Evolutionary conservation across 129 eudicot genomes (phyloP).

Genomic region (Saposhnikovia divaricata): DNA sequence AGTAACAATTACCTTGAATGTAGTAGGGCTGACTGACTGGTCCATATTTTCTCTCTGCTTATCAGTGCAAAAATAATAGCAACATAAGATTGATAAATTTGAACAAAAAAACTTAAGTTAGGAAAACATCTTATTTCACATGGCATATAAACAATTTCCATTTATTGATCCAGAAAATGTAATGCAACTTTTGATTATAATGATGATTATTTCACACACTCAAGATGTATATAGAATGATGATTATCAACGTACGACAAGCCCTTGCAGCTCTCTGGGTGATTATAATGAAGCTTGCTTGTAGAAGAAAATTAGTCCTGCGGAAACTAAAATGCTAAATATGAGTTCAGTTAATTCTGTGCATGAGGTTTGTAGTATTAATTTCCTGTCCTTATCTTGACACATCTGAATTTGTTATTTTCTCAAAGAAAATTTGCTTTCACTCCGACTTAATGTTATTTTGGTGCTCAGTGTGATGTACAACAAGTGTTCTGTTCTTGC

Average conservation of each 20-base stretch:
- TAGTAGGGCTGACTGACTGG: conserved; percentile 37
- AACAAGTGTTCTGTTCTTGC: neutral
- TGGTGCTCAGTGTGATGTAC: neutral
- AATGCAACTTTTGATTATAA: neutral
- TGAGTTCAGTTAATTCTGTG: neutral
- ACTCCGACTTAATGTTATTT: neutral
- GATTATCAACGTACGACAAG: neutral
- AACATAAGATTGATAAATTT: neutral
- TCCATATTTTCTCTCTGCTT: conserved; percentile 47
- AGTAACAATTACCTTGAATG: conserved; percentile 40
- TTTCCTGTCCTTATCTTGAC: neutral
- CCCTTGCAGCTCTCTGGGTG: neutral
- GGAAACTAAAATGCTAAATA: neutral
- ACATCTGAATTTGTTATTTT: neutral
- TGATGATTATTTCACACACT: too few relatives aligned
- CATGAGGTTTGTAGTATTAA: neutral
- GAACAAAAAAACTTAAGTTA: neutral
- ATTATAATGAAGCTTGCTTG: neutral
- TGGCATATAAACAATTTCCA: neutral
- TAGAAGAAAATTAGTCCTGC: neutral
- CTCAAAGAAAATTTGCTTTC: neutral
- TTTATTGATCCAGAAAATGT: neutral
- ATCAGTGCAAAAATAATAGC: conserved; percentile 23
- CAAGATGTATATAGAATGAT: neutral
- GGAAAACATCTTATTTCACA: neutral